Percentiles rank a stretch among this genome's conserved stretches.
phyloP scores from a whole-genome alignment of 441 rosid species.

The Capsella rubella region DNA sequence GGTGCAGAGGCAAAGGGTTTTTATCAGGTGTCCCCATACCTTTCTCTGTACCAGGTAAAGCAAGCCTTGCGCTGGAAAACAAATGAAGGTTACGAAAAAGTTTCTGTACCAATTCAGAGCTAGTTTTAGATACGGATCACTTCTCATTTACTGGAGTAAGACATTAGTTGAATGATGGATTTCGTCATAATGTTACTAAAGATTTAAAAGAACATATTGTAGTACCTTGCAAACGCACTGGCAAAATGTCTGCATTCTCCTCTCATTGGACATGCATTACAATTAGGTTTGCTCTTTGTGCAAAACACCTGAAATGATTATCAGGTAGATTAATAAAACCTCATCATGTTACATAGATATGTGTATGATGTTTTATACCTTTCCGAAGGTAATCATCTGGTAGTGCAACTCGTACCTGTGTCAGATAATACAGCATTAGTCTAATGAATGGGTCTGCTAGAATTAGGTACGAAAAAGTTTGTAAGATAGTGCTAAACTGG shows the following conservation, averaged over 20 bases:
- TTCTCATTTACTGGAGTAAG: neutral
- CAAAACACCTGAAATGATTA: constrained; percentile 69
- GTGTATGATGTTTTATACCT: constrained; percentile 48
- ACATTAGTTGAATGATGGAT: neutral
- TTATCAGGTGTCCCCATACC: constrained; percentile 45
- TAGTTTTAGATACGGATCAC: constrained; percentile 3
- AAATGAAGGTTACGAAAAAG: constrained; percentile 4
- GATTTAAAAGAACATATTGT: constrained; percentile 20
- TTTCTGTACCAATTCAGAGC: neutral
- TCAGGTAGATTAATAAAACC: constrained; percentile 26
- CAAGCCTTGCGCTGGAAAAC: constrained; percentile 65
- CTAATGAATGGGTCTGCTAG: constrained; percentile 30
- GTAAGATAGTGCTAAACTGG: neutral
- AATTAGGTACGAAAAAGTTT: neutral
- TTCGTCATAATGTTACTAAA: constrained; percentile 3
- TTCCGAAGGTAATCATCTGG: constrained; percentile 85
- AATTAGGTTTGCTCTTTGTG: constrained; percentile 77
- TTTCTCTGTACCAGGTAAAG: constrained; percentile 67
- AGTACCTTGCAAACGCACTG: constrained; percentile 80
- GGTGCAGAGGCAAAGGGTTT: constrained; percentile 51
- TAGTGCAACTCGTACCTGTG: constrained; percentile 78
- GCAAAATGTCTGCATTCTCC: constrained; percentile 88
- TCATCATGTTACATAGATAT: neutral
- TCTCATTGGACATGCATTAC: constrained; percentile 86
- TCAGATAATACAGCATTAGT: constrained; percentile 27